Conservation (phyloP, 306 rosid species). For the Parietaria judaica region DNA sequence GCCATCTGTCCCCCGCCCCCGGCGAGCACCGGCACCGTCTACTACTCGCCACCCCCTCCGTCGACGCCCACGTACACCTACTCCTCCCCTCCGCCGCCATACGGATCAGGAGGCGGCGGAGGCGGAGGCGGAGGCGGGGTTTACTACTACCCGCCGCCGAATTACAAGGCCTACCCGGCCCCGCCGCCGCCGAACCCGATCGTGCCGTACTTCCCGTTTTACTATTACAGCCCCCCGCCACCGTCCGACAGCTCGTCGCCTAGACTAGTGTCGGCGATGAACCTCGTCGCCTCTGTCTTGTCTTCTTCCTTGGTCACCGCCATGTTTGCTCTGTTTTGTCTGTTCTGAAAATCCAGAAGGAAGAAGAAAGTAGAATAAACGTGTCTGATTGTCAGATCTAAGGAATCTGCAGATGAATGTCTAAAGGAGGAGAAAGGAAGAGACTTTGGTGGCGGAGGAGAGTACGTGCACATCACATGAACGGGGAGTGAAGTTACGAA, state of each 20-base stretch:
- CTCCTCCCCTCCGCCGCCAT: slow-evolving; percentile 34
- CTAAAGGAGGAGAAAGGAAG: neutral
- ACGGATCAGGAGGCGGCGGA: slow-evolving; percentile 11
- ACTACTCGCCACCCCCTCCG: slow-evolving; percentile 69
- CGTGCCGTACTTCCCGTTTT: slow-evolving; percentile 86
- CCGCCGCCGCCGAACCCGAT: slow-evolving; percentile 99
- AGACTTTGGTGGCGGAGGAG: too few relatives aligned
- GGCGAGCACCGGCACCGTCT: slow-evolving; percentile 27
- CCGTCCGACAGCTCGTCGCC: slow-evolving; percentile 20
- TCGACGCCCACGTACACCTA: slow-evolving; percentile 39
- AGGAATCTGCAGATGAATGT: slow-evolving; percentile 18
- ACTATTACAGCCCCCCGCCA: slow-evolving; percentile 65
- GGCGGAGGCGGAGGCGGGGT: slow-evolving; percentile 32
- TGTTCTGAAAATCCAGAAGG: slow-evolving; percentile 23
- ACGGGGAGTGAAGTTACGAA: too few relatives aligned
- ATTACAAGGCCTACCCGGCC: slow-evolving; percentile 36
- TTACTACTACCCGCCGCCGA: slow-evolving; percentile 60
- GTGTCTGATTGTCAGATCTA: slow-evolving; percentile 61
- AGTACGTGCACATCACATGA: too few relatives aligned
- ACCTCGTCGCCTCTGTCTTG: slow-evolving; percentile 7
- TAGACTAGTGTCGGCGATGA: neutral
- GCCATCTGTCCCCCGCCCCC: slow-evolving; percentile 60
- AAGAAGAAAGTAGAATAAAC: slow-evolving; percentile 19
- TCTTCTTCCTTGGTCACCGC: slow-evolving; percentile 5
- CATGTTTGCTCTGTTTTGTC: slow-evolving; percentile 12